These are phyloP conservation scores for Backusella australiensis DNA, from an alignment of 192 early-diverging fungal species.

Conservation along the genomic window DNA sequence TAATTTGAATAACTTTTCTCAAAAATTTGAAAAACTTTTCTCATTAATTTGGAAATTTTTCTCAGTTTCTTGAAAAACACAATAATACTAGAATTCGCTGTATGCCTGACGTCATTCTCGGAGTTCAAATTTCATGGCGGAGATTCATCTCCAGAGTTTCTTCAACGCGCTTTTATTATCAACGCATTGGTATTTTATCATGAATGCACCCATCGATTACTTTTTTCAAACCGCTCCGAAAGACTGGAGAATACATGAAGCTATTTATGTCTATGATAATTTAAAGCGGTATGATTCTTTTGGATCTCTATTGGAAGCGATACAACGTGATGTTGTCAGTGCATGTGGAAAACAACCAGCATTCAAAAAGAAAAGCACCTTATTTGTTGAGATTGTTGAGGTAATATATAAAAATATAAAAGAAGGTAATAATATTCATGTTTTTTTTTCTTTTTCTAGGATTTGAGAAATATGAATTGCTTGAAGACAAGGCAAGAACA, in stretches of 20 bases:
- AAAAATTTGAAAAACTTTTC: too few species aligned
- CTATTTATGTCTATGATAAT: background rate
- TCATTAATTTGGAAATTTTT: too few species aligned
- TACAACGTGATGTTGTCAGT: background rate
- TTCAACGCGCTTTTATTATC: constrained; percentile 9
- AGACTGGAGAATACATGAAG: background rate
- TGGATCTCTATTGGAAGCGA: background rate
- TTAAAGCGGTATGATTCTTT: background rate
- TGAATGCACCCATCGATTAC: background rate
- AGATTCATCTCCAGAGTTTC: too few species aligned
- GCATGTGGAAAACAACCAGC: background rate
- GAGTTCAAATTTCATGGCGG: too few species aligned
- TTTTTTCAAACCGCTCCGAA: background rate
- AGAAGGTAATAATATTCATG: background rate
- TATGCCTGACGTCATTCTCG: too few species aligned
- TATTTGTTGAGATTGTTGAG: background rate
- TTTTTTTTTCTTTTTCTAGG: background rate
- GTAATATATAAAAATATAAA: background rate
- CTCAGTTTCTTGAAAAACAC: too few species aligned
- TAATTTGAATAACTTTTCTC: too few species aligned
- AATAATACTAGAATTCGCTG: too few species aligned
- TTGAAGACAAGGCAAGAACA: constrained; percentile 5
- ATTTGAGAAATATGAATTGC: constrained; percentile 9
- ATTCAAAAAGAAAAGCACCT: background rate
- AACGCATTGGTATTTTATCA: too few species aligned